A percentile compares a stretch with the other conserved stretches of the same genome.
Conservation (phyloP, 2,329 filamentous ascomycete genomes). For the Diplodia scrobiculata region DNA sequence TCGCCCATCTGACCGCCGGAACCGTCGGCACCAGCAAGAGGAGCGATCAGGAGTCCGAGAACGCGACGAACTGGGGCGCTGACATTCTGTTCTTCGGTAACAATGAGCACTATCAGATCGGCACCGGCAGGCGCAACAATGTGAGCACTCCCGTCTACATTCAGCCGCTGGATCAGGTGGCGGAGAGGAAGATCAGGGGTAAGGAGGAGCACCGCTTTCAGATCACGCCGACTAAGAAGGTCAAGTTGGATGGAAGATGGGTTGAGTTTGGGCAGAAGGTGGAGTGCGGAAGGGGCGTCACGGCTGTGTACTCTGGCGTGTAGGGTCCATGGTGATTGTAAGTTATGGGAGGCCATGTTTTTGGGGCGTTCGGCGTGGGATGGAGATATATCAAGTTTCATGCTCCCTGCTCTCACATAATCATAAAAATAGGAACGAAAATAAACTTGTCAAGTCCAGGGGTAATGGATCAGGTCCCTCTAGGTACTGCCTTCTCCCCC, state of each 20-base stretch:
- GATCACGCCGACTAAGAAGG: slow-evolving; percentile 74
- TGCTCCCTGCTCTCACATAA: background rate
- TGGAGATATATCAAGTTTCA: background rate
- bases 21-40: slow-evolving; percentile 45
- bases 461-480: background rate
- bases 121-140: slow-evolving; percentile 86
- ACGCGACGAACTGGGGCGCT: slow-evolving; percentile 82
- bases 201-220: slow-evolving; percentile 74
- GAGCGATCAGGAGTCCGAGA: slow-evolving; percentile 47
- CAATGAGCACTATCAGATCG: slow-evolving; percentile 91
- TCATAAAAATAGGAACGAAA: background rate
- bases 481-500: background rate
- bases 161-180: slow-evolving; percentile 68
- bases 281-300: slow-evolving; percentile 80
- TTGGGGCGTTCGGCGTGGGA: slow-evolving; percentile 2
- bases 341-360: background rate
- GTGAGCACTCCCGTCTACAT: slow-evolving; percentile 75
- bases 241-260: slow-evolving; percentile 68
- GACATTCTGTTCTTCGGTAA: slow-evolving; percentile 94
- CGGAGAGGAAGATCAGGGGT: slow-evolving; percentile 62
- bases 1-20: slow-evolving; percentile 65
- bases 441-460: background rate
- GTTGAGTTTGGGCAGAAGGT: slow-evolving; percentile 82
- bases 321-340: slow-evolving; percentile 37
- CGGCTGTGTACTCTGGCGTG: slow-evolving; percentile 75